Evolutionary conservation across 768 basidiomycete genomes (phyloP), one percentile per base, ranked within the genome.

Genomic region (Leccinum pellstonianum): DNA sequence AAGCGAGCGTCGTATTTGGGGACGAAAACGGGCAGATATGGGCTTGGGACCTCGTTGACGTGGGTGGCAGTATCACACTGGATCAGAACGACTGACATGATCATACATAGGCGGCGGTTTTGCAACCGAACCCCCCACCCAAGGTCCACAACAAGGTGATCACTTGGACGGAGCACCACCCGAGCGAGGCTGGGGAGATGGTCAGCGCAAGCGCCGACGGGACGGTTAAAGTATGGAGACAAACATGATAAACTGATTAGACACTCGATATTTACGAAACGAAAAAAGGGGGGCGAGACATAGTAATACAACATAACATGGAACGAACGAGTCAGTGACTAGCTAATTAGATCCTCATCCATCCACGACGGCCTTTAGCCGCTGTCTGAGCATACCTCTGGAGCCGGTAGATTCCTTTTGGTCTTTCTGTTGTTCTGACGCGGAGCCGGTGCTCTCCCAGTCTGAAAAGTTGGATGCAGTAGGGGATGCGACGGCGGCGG

Each of bases 31-130:
- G 97, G 1, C 77, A 75, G 61, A 77, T 99, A 3, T 97, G 93
- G 93, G 85, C 85, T 46, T 99, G 95, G 95, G 93, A 96, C 66
- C 77, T 98, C 60, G 83, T 98, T 21, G 90, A 93, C 71, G 95
- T 95, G 74, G 69, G 85, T 75, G 2, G 10, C 19, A 23, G 6
- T 2, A 9, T 27, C 37, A 29, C 3, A 14, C 41, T 19, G 25
- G 19, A 51, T 43, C 38, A 7, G 11, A 11, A 46, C 3, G 23
- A 23, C 57, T 69, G 15, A 70, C 52, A 31, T 27, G 6, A 41
- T 27, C n/a, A 17, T 19, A 17, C 19, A 4, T 64, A 95, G 95
- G 92, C 85, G 9, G 86, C 84, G 57, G 76, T 86, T 15, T 66
- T 93, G 15, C 79, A 83, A 56, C 88, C 87, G 27, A 86, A 85